Evolutionary conservation across 768 basidiomycete genomes (phyloP), one percentile per base, ranked within the genome.

Genomic region (Russula sp.): DNA sequence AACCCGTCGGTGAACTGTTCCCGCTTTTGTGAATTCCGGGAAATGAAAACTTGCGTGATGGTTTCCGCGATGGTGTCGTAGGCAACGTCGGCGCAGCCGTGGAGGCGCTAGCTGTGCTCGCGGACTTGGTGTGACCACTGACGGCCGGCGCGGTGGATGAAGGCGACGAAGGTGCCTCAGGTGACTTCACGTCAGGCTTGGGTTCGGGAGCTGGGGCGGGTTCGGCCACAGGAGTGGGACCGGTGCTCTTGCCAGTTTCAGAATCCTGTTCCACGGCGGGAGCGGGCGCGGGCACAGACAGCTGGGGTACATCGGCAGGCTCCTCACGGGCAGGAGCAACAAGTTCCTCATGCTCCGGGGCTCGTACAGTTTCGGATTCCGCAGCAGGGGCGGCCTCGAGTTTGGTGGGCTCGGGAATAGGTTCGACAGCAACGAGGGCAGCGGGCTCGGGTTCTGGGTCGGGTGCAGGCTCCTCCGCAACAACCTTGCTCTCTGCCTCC

Each of bases 41-140:
- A 34, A 69, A 64, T 42, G 68, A 57, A 26, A 69, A 63, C 30
- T 67, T 67, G 11, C 51, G 57, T 28, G 62, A 63, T 6, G 62
- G 5, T 44, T 58, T 64, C 49, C 65, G 65, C 1, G 16, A 20
- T 20, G 55, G 30, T 10, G 57, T 59, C 36, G 42, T 13, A 3
- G 55, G 24, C 3, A 66, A 40, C 5, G 63, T 32, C 16, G 63
- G 53, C 10, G n/a, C 22, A 8, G 58, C 53, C 0, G 63, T 55
- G 28, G 63, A 64, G n/a, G 38, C 14, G 10, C 65, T 62, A 5
- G 42, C 65, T 2, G 49, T 51, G 49, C 64, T 66, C 26, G 34
- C 2, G 7, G 57, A 49, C 54, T 67, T 63, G 48, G 55, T 50
- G 42, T 66, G 64, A 7, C 62, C n/a, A n/a, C n/a, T n/a, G n/a